phyloP scores from a whole-genome alignment of 495 filamentous ascomycete genomes.

The Neurospora discreta region DNA sequence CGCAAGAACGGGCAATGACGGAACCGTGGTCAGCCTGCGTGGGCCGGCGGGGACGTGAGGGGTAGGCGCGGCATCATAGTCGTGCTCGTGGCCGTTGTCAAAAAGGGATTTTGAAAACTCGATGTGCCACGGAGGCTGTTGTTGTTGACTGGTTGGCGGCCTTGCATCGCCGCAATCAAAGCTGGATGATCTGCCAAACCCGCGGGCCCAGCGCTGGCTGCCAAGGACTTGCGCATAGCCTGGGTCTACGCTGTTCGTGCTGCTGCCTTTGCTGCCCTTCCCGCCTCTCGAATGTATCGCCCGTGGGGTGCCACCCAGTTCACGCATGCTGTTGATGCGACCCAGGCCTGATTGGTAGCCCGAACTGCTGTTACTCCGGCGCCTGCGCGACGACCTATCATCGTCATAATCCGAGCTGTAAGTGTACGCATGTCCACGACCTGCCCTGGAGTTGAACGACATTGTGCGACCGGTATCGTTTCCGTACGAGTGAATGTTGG shows the following conservation, averaged over 20 bases:
- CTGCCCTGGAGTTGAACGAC: conserved; percentile 24
- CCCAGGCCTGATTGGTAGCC: conserved; percentile 51
- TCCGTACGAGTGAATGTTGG: conserved; percentile 13
- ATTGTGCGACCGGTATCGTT: conserved; percentile 23
- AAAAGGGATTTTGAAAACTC: conserved; percentile 35
- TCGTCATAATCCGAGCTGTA: conserved; percentile 65
- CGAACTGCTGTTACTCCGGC: conserved; percentile 75
- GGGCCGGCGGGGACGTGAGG: conserved; percentile 80
- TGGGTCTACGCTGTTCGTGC: conserved; percentile 57
- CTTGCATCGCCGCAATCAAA: conserved; percentile 53
- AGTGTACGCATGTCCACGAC: conserved; percentile 56
- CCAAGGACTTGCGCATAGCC: conserved; percentile 43
- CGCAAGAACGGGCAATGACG: conserved; percentile 35
- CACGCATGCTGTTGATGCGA: conserved; percentile 52
- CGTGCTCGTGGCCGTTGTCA: conserved; percentile 27
- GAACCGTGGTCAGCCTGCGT: conserved; percentile 35
- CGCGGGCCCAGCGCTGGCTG: conserved; percentile 46
- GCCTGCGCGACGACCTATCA: conserved; percentile 51
- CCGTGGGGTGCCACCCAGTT: conserved; percentile 24
- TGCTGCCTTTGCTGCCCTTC: conserved; percentile 64
- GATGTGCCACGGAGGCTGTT: conserved; percentile 27
- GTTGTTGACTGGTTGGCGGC: conserved; percentile 17
- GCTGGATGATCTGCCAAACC: conserved; percentile 58
- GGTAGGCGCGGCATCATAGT: conserved; percentile 77
- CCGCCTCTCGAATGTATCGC: conserved; percentile 38